Base-by-base conservation (phyloP, 495 filamentous ascomycete genomes). In the Tuber calosporum region DNA sequence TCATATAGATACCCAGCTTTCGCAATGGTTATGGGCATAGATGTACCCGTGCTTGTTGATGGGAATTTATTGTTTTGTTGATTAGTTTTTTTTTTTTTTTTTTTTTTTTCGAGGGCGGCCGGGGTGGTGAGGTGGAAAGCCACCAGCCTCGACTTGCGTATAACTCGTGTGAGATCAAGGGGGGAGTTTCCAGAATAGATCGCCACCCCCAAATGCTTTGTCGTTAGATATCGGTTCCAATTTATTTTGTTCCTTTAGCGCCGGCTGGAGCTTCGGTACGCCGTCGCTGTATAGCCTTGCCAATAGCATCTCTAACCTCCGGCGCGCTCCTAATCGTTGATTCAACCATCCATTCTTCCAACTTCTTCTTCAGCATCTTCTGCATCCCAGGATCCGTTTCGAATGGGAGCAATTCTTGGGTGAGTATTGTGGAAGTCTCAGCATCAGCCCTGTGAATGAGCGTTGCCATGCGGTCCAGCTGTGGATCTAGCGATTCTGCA, bases 331-430 rank as follows among this genome's bases (percentile, higher is more conserved):
- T 83, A 53, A 94, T 89, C 9, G 90, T 89, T 73, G 89, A 91
- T 79, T 92, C 85, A 41, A 95, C 88, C 72, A 95, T 82, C 85
- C 91, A 93, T 74, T 93, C 91, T 82, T 87, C 90, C 79, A 94
- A 87, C 71, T 89, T 91, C 53, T 85, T 85, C 58, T 87, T 86
- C 74, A 94, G 81, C 45, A 85, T 85, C 38, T 82, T 82, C 72
- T 91, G 83, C 9, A 85, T 86, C 74, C 88, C 85, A 42, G 86
- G 84, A 80, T 96, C 92, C 20, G 89, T 89, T 37, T 85, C 87
- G 81, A 94, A 97, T n/a, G 95, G 95, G 74, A 88, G 88, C 83
- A 92, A 88, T 74, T 96, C 93, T 75, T 94, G 83, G 62, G 89
- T 87, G 82, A 97, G 82, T 74, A 96, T 81, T 69, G 91, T 85